Evolutionary conservation across 1,284 basidiomycete genomes (phyloP).

Genomic region (Malassezia caprae): DNA sequence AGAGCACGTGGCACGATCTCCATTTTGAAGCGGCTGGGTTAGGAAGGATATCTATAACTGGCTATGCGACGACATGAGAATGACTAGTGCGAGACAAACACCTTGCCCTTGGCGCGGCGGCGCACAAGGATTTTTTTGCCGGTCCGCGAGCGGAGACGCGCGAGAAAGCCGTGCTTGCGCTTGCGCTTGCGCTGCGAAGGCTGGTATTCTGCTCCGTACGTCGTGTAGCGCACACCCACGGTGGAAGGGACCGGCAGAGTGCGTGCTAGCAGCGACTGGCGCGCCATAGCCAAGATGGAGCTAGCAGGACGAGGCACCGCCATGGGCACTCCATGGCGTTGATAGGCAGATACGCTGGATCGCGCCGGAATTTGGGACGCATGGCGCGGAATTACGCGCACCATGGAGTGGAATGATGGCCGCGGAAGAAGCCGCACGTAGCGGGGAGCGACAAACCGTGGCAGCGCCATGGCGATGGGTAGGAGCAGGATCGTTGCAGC

Average conservation of each 20-base stretch:
- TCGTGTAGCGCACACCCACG: slow-evolving; percentile 15
- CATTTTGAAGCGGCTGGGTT: background rate
- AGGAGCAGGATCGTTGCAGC: background rate
- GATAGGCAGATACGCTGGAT: background rate
- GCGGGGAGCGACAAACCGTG: slow-evolving; percentile 8
- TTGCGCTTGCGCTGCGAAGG: slow-evolving; percentile 78
- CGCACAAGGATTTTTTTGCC: slow-evolving; percentile 59
- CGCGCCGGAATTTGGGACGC: background rate
- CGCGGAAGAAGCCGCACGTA: slow-evolving; percentile 5
- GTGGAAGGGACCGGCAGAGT: background rate
- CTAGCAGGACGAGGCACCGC: background rate
- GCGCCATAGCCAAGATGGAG: slow-evolving; percentile 9
- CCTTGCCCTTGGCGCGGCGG: slow-evolving; percentile 25
- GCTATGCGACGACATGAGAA: background rate
- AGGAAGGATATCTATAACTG: background rate
- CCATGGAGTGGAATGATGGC: background rate
- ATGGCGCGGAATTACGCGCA: background rate
- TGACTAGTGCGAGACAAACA: slow-evolving; percentile 22
- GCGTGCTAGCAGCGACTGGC: background rate
- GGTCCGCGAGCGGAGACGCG: slow-evolving; percentile 57
- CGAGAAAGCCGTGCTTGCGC: slow-evolving; percentile 74
- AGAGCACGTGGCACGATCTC: background rate
- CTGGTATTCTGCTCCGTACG: slow-evolving; percentile 67
- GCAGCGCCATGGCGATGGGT: slow-evolving; percentile 4
- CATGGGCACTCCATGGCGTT: background rate